phyloP scores from a whole-genome alignment of 352 stramenopile genomes.

The Phytophthora constricta region DNA sequence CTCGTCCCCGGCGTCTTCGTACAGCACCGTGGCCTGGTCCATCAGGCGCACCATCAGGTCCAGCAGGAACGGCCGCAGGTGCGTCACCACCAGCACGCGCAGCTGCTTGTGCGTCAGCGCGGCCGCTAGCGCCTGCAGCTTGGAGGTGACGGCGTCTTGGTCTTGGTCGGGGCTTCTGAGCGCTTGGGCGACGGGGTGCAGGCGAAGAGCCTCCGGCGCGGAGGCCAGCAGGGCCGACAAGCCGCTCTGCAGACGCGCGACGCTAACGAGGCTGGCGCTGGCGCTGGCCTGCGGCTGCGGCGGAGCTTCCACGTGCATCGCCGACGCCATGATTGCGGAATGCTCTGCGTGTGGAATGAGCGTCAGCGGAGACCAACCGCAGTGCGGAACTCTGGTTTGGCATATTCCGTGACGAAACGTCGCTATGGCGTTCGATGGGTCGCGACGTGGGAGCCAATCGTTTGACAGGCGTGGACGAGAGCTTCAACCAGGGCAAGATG shows the following conservation, averaged over 20 bases:
- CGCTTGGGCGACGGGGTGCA: slow-evolving; percentile 48
- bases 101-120: slow-evolving; percentile 62
- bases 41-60: slow-evolving; percentile 75
- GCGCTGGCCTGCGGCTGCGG: slow-evolving; percentile 15
- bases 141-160: slow-evolving; percentile 29
- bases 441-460: background rate
- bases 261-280: slow-evolving; percentile 35
- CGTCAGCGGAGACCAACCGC: background rate
- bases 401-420: too few species aligned
- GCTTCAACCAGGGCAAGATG: background rate
- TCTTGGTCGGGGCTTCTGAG: slow-evolving; percentile 16
- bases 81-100: slow-evolving; percentile 50
- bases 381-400: too few species aligned
- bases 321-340: background rate
- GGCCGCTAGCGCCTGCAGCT: slow-evolving; percentile 63
- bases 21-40: slow-evolving; percentile 54
- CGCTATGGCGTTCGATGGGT: background rate
- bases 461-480: too few species aligned
- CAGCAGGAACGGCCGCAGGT: slow-evolving; percentile 75
- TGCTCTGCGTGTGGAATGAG: background rate
- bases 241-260: slow-evolving; percentile 33
- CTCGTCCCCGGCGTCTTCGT: slow-evolving; percentile 31
- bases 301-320: slow-evolving; percentile 10
- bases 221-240: slow-evolving; percentile 26
- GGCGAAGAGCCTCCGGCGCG: slow-evolving; percentile 26